Evolutionary conservation across 805 yeast species (phyloP), one percentile per base, ranked within the genome.

Genomic region (Lachancea lanzarotensis): DNA sequence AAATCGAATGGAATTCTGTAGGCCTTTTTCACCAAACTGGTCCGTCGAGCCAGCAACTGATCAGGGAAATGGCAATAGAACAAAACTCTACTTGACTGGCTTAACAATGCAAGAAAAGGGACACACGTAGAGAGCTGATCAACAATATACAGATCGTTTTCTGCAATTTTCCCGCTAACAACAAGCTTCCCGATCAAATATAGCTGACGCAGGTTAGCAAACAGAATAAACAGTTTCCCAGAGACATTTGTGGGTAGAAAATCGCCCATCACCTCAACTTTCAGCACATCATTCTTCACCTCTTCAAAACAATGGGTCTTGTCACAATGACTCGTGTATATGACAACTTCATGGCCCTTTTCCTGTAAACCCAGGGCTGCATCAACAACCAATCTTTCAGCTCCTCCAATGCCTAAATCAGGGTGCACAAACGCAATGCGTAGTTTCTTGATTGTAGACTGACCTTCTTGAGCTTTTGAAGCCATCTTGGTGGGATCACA

Each of bases 1-100:
- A 67, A 52, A 63, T 93, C 96, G 63, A 93, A 91, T 1, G 96
- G 93, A 3, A 74, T 42, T 50, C 99, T 71, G 65, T 93, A 93
- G 0, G 84, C 40, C 48, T 66, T 68, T 55, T 88, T 82, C 8
- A 83, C 22, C 1, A 72, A 22, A 2, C 81, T 68, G 2, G 73
- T 68, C 43, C 82, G 81, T 16, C 69, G 68, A 0, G 96, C 82
- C 35, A 91, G 68, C 40, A 83, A 70, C 58, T 84, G 83, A 63
- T 93, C 99, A 0, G 99, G 98, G 63, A 91, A 91, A 68, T 93
- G 99, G 57, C 98, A 90, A 64, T 93, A 93, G 60, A 91, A 93
- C 42, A 93, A 66, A 2, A 85, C 73, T 41, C 77, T 76, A 1
- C 83, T 62, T 7, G 63, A 45, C 43, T 50, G 50, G 63, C 76